Conservation (phyloP, 352 stramenopile species). For the Pythium brassicae region DNA sequence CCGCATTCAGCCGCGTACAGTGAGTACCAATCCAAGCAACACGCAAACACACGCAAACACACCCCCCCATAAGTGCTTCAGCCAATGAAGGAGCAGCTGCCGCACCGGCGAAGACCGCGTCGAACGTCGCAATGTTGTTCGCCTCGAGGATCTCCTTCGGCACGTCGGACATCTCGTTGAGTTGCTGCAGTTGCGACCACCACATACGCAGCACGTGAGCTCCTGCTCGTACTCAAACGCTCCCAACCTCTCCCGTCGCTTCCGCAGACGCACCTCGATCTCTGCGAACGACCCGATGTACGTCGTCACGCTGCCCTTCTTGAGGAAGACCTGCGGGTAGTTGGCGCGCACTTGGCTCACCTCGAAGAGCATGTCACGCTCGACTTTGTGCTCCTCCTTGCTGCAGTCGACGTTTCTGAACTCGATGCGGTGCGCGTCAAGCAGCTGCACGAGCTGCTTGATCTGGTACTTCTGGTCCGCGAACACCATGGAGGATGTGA, state of each 20-base stretch:
- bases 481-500: constrained; percentile 75
- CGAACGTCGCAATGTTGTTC: constrained; percentile 74
- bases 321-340: constrained; percentile 84
- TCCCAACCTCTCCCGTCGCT: too few species aligned
- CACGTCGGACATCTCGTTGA: constrained; percentile 83
- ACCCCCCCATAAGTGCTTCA: too few species aligned
- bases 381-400: constrained; percentile 70
- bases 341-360: constrained; percentile 75
- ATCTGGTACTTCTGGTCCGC: constrained; percentile 80
- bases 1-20: too few species aligned
- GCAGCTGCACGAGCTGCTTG: constrained; percentile 56
- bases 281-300: constrained; percentile 81
- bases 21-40: too few species aligned
- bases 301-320: constrained; percentile 32
- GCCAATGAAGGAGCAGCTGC: too few species aligned
- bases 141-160: constrained; percentile 65
- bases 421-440: constrained; percentile 67
- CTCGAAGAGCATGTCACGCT: constrained; percentile 74
- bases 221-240: too few species aligned
- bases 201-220: background rate
- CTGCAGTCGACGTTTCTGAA: constrained; percentile 80
- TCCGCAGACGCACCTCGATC: constrained; percentile 52
- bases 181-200: constrained; percentile 29
- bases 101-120: constrained; percentile 68
- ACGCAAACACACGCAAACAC: background rate